Conservation (phyloP, 2,329 filamentous ascomycete species). For the Penicillium aurantiogriseum region DNA sequence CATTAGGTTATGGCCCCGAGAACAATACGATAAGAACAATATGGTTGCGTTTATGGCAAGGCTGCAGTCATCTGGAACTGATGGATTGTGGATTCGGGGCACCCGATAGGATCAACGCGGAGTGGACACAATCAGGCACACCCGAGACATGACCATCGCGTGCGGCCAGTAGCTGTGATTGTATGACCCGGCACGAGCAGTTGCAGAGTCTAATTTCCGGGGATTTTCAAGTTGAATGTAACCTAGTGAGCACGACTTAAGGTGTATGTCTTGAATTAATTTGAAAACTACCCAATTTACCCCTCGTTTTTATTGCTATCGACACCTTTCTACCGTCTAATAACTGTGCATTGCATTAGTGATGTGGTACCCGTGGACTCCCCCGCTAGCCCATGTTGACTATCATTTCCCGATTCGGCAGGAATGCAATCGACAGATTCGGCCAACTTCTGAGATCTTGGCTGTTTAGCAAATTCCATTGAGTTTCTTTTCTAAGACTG, state of each 20-base stretch:
- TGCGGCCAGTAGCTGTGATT: conserved; percentile 8
- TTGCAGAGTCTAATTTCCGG: neutral
- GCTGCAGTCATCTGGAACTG: conserved; percentile 5
- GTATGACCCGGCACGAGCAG: neutral
- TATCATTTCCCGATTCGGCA: neutral
- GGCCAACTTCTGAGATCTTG: neutral
- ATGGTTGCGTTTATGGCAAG: conserved; percentile 13
- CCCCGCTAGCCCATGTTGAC: neutral
- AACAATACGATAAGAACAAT: conserved; percentile 17
- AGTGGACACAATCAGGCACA: neutral
- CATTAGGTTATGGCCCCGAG: neutral
- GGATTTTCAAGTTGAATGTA: neutral
- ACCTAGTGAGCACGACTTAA: neutral
- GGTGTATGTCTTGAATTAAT: neutral
- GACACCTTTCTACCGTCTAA: no score
- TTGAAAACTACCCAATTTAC: neutral
- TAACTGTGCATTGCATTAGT: conserved; percentile 8
- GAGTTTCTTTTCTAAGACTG: neutral
- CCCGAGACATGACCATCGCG: conserved; percentile 13
- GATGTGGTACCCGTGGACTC: neutral
- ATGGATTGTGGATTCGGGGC: conserved; percentile 3
- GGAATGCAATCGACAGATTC: conserved; percentile 1
- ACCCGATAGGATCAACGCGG: neutral
- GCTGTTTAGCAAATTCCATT: neutral
- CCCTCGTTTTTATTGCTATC: neutral